Evolutionary conservation across 495 filamentous ascomycete genomes (phyloP), one percentile per base, ranked within the genome.

Genomic region (Stereocaulon alpinum): DNA sequence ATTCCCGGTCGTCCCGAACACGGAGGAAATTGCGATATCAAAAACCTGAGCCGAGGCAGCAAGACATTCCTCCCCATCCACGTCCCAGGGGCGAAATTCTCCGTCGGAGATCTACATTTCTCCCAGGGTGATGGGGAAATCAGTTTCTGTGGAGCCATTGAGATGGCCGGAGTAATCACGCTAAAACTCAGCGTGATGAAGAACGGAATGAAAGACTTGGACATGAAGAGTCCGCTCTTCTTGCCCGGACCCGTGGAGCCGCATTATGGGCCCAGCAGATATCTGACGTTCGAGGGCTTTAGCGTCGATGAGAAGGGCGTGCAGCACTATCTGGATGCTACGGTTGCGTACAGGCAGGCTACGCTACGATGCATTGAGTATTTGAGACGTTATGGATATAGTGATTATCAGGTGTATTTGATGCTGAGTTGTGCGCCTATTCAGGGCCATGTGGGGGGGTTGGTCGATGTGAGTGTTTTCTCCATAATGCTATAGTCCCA

Each of bases 231-330:
- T 0, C 92, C 92, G 0, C 86, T 97, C 30, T 97, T 91, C 74
- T 76, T 90, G 50, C 90, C 92, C 0, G 92, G 92, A 0, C 91
- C 91, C 0, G 91, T 96, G 0, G 90, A 96, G 73, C 92, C 92
- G 29, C 84, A 91, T 59, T 96, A 91, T 66, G 88, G 91, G 0
- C 89, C 90, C 0, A 86, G 90, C 0, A 76, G 91, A 2, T 87
- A 88, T 64, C 80, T 97, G 49, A 94, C 89, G 40, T 97, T 97
- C 68, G 91, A 97, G 70, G 92, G 92, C 0, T 97, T 97, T 74
- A 87, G 83, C 1, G 92, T 97, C 15, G 92, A 97, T 69, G 83
- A 95, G 74, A 70, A 87, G 40, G 92, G 92, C 29, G 91, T 89
- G 75, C 92, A 96, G 72, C 87, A 96, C 69, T 96, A 90, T 70